phyloP scores from a whole-genome alignment of 257 asterid genomes.

The Vinca minor region DNA sequence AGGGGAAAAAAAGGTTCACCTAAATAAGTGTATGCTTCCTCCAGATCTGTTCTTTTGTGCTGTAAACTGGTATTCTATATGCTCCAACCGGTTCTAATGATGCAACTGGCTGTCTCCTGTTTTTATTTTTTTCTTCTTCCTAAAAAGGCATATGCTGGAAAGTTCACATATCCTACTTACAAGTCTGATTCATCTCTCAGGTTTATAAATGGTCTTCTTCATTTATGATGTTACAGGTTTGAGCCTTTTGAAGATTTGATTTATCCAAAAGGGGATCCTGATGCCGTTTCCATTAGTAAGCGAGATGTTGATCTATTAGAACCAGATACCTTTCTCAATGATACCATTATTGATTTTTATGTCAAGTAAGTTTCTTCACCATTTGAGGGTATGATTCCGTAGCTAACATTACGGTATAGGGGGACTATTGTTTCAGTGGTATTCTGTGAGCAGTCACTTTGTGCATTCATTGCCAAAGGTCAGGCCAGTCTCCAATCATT shows the following conservation, averaged over 20 bases:
- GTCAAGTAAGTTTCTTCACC: conserved; percentile 56
- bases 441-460: no score
- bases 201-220: conserved; percentile 6
- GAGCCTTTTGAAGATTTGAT: conserved; percentile 72
- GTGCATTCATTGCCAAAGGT: no score
- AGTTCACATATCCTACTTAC: not conserved
- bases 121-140: not conserved
- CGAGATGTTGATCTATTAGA: conserved; percentile 77
- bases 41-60: not conserved
- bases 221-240: conserved; percentile 45
- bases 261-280: conserved; percentile 86
- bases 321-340: conserved; percentile 88
- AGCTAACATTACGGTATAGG: no score
- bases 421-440: no score
- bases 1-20: not conserved
- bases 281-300: conserved; percentile 80
- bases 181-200: not conserved
- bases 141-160: not conserved
- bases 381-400: no score
- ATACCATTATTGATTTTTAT: conserved; percentile 86
- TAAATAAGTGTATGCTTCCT: not conserved
- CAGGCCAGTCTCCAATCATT: no score
- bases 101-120: not conserved
- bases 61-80: not conserved
- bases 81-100: not conserved